A percentile compares a stretch with the other conserved stretches of the same genome.
Conservation (phyloP, 305 asterid genomes). For the Ilex paraguariensis region DNA sequence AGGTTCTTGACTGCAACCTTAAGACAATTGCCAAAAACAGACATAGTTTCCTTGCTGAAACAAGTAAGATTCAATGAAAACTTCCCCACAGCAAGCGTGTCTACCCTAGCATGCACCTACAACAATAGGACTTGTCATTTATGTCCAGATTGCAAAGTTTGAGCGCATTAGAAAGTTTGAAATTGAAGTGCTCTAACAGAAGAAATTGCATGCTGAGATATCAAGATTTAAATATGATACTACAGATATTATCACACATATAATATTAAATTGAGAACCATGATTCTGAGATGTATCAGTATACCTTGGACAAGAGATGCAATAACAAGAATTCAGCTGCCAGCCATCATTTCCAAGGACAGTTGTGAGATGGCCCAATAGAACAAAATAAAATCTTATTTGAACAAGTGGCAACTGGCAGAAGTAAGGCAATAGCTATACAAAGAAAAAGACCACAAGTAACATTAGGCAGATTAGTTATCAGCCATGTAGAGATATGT, state of each 20-base stretch:
- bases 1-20: slow-evolving; percentile 49
- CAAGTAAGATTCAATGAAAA: slow-evolving; percentile 75
- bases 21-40: slow-evolving; percentile 58
- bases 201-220: too few species aligned
- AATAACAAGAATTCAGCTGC: slow-evolving; percentile 83
- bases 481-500: slow-evolving; percentile 1
- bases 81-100: slow-evolving; percentile 71
- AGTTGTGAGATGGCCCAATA: slow-evolving; percentile 60
- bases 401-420: slow-evolving; percentile 6
- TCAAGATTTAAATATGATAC: too few species aligned
- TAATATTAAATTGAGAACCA: too few species aligned
- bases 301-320: slow-evolving; percentile 85
- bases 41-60: slow-evolving; percentile 57
- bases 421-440: background rate
- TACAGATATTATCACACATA: too few species aligned
- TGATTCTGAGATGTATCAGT: background rate
- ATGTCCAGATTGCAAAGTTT: background rate
- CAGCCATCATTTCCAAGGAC: slow-evolving; percentile 78
- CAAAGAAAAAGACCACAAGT: background rate
- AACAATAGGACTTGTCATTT: background rate
- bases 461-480: slow-evolving; percentile 4
- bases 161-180: too few species aligned
- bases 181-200: too few species aligned
- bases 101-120: slow-evolving; percentile 82
- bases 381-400: slow-evolving; percentile 15